Evolutionary conservation across 1,284 basidiomycete genomes (phyloP).

Genomic region (Clitocybe nebularis): DNA sequence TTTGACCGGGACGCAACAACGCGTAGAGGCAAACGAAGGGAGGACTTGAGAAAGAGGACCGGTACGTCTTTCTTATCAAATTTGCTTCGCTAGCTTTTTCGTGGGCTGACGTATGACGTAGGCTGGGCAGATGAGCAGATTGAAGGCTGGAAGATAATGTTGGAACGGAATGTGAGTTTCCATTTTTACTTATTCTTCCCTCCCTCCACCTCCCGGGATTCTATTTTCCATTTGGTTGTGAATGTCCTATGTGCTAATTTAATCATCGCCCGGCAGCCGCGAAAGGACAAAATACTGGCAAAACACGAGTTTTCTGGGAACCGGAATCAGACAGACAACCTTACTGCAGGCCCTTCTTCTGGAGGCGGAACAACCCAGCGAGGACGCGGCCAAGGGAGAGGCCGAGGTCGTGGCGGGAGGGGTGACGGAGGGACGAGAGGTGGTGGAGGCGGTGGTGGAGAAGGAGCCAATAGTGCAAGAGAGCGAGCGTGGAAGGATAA

Average conservation of each 20-base stretch:
- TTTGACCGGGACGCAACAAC: constrained; percentile 78
- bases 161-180: constrained; percentile 73
- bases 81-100: not conserved
- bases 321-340: constrained; percentile 24
- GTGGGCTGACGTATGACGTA: constrained; percentile 18
- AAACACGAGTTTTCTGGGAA: constrained; percentile 77
- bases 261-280: constrained; percentile 43
- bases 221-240: no score
- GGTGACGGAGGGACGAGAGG: constrained; percentile 31
- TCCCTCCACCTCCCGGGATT: no score
- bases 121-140: constrained; percentile 78
- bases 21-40: constrained; percentile 60
- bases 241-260: not conserved
- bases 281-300: constrained; percentile 64
- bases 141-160: constrained; percentile 85
- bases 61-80: constrained; percentile 42
- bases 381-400: constrained; percentile 22
- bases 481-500: constrained; percentile 68
- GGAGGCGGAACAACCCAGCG: no score
- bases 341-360: no score
- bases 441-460: constrained; percentile 23
- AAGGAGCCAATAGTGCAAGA: constrained; percentile 27
- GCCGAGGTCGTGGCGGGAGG: constrained; percentile 28
- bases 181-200: not conserved
- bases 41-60: constrained; percentile 62